phyloP scores from a whole-genome alignment of 2,329 filamentous ascomycete species.

The Chalaropsis ovoidea region DNA sequence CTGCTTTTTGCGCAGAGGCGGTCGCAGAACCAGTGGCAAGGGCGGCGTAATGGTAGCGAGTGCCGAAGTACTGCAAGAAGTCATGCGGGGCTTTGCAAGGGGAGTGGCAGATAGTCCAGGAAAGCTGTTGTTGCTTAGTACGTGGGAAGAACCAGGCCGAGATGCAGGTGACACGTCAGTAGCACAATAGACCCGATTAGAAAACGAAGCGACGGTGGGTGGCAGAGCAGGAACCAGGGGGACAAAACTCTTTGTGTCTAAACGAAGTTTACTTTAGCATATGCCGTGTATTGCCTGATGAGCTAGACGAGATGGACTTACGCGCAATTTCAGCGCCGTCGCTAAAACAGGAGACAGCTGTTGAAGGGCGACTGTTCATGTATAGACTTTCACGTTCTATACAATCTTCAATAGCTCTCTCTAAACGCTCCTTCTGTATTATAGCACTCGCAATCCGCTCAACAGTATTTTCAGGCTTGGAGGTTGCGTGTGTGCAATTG shows the following conservation, averaged over 20 bases:
- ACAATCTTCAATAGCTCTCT: conserved; percentile 50
- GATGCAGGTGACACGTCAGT: background rate
- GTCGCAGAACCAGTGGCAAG: conserved; percentile 48
- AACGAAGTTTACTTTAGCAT: background rate
- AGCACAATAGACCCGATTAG: conserved; percentile 34
- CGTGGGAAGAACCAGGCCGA: conserved; percentile 19
- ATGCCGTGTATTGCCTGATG: background rate
- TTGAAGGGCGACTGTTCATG: conserved; percentile 44
- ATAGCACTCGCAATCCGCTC: conserved; percentile 48
- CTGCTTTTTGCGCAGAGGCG: conserved; percentile 55
- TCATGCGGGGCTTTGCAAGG: conserved; percentile 24
- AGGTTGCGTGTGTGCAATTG: conserved; percentile 38
- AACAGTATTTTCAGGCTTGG: conserved; percentile 43
- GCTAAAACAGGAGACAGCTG: conserved; percentile 35
- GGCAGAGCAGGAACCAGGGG: conserved; percentile 48
- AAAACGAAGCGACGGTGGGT: conserved; percentile 48
- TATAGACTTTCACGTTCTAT: conserved; percentile 53
- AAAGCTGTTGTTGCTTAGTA: background rate
- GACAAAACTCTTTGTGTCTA: conserved; percentile 31
- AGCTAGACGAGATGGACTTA: conserved; percentile 26
- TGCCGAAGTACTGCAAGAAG: conserved; percentile 20
- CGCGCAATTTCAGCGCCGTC: conserved; percentile 29
- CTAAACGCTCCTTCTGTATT: conserved; percentile 48
- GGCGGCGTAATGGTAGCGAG: conserved; percentile 42
- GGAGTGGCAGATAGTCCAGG: conserved; percentile 13